These are phyloP conservation scores for Euphorbia schlechtendalii DNA, from an alignment of 441 rosid species.

Conservation along the genomic window DNA sequence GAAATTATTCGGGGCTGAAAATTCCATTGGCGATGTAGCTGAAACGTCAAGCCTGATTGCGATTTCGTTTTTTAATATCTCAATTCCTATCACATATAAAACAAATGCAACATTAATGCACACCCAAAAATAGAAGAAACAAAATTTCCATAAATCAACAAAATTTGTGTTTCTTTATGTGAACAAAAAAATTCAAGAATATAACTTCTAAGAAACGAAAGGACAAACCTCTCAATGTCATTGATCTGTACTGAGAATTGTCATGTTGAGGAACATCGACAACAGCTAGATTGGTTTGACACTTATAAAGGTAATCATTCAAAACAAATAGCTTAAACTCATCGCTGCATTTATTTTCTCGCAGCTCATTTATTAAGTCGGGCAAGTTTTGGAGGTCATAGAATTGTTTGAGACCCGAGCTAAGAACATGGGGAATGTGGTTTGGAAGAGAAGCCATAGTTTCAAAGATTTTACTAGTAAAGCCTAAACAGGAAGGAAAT, in stretches of 20 bases:
- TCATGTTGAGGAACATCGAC: neutral
- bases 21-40: neutral
- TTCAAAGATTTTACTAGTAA: neutral
- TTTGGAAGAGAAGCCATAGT: constrained; percentile 13
- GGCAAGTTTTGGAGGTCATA: constrained; percentile 8
- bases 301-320: constrained; percentile 12
- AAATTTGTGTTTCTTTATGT: neutral
- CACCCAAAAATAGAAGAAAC: neutral
- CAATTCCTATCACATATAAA: constrained; percentile 3
- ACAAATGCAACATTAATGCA: neutral
- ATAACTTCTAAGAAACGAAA: neutral
- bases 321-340: constrained; percentile 13
- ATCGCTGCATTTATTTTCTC: neutral
- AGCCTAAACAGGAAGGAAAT: neutral
- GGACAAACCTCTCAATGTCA: neutral
- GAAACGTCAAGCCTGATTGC: neutral
- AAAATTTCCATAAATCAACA: neutral
- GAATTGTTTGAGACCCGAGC: constrained; percentile 13
- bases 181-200: neutral
- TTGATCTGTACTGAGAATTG: constrained; percentile 2
- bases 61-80: constrained; percentile 15
- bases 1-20: neutral
- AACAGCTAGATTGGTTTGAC: constrained; percentile 1
- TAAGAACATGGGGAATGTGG: neutral
- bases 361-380: constrained; percentile 4